phyloP scores from a whole-genome alignment of 1,284 basidiomycete species.

The Inonotus obliquus region DNA sequence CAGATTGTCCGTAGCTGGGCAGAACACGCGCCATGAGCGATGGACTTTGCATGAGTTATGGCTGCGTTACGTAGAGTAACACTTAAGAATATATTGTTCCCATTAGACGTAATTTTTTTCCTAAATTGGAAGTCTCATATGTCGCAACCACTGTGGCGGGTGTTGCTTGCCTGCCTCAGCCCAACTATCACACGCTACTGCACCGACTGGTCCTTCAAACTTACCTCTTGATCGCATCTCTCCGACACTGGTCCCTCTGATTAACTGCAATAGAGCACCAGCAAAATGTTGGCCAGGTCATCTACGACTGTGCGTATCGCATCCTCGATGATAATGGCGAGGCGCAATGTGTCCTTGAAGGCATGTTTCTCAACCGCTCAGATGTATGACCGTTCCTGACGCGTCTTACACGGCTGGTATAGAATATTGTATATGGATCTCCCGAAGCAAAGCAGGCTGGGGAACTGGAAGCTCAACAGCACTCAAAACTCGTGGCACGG shows the following conservation, averaged over 20 bases:
- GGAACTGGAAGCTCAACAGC: conserved; percentile 70
- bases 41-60: conserved; percentile 48
- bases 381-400: background rate
- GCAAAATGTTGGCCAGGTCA: background rate
- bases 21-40: conserved; percentile 27
- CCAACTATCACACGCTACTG: no score
- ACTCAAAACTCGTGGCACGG: conserved; percentile 79
- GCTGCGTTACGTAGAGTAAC: conserved; percentile 26
- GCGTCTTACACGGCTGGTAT: conserved; percentile 20
- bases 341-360: conserved; percentile 15
- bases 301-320: background rate
- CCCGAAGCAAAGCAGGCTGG: conserved; percentile 81
- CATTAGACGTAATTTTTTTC: background rate
- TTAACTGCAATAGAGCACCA: background rate
- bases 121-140: background rate
- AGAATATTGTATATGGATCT: conserved; percentile 69
- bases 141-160: background rate
- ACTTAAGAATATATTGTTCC: background rate
- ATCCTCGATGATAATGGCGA: conserved; percentile 1
- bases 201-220: no score
- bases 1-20: conserved; percentile 23
- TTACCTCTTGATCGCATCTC: background rate
- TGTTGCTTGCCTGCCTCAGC: background rate
- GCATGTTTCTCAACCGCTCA: background rate
- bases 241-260: background rate